A percentile compares a stretch with the other conserved stretches of the same genome.
These are phyloP conservation scores for Sugiyamaella castrensis DNA, from an alignment of 1,139 yeast species.

Conservation along the genomic window DNA sequence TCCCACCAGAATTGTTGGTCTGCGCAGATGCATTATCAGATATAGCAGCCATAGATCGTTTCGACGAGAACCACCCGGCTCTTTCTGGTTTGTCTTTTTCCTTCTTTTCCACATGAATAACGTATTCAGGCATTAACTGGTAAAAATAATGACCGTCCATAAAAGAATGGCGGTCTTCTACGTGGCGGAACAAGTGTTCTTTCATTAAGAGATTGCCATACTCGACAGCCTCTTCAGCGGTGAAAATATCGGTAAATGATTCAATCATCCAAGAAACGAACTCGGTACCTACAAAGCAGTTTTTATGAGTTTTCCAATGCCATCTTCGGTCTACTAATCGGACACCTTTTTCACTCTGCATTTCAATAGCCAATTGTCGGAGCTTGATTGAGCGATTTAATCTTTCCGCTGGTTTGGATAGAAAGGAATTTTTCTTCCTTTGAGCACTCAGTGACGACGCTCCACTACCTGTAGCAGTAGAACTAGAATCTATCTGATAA, in stretches of 20 bases:
- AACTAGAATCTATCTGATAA: constrained; percentile 13
- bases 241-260: constrained; percentile 71
- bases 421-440: constrained; percentile 37
- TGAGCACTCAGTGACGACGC: constrained; percentile 7
- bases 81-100: constrained; percentile 14
- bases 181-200: constrained; percentile 71
- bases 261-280: constrained; percentile 81
- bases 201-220: constrained; percentile 79
- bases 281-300: constrained; percentile 83
- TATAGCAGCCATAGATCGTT: constrained; percentile 3
- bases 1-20: not conserved
- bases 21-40: constrained; percentile 1
- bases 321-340: constrained; percentile 75
- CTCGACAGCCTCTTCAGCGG: constrained; percentile 75
- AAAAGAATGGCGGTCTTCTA: constrained; percentile 76
- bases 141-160: constrained; percentile 93
- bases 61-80: constrained; percentile 20
- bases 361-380: constrained; percentile 55
- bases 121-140: constrained; percentile 59
- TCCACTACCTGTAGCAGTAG: constrained; percentile 10
- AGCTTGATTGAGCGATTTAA: constrained; percentile 45
- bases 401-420: constrained; percentile 36
- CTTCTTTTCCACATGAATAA: constrained; percentile 21
- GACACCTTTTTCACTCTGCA: constrained; percentile 60
- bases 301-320: constrained; percentile 80